A percentile compares a stretch with the other conserved stretches of the same genome.
These are phyloP conservation scores for Sphaerulina musiva DNA, from an alignment of 2,329 filamentous ascomycete genomes.

Conservation along the genomic window DNA sequence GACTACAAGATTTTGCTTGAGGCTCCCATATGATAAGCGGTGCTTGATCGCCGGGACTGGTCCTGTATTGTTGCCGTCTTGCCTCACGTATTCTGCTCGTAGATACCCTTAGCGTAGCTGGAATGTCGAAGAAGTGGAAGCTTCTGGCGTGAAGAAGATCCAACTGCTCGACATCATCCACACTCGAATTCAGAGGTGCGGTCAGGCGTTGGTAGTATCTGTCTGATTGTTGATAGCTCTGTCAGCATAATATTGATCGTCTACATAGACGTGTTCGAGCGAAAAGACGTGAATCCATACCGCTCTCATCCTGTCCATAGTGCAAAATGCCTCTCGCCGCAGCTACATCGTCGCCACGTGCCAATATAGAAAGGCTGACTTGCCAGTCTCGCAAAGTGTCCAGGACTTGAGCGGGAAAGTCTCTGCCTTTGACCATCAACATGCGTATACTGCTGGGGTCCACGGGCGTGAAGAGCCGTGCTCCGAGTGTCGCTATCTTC, in stretches of 20 bases:
- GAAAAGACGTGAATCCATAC: conserved; percentile 3
- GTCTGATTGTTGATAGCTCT: conserved; percentile 7
- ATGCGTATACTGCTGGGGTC: conserved; percentile 16
- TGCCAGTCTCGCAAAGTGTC: conserved; percentile 20
- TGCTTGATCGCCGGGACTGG: background rate
- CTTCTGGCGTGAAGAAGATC: conserved; percentile 5
- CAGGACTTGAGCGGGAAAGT: conserved; percentile 20
- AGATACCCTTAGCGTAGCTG: conserved; percentile 15
- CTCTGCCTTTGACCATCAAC: conserved; percentile 20
- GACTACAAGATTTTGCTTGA: conserved; percentile 25
- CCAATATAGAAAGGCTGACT: conserved; percentile 17
- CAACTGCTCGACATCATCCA: conserved; percentile 11
- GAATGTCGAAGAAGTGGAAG: conserved; percentile 28
- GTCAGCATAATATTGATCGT: background rate
- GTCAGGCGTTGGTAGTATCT: conserved; percentile 24
- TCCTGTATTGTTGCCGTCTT: background rate
- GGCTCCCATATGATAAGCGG: conserved; percentile 28
- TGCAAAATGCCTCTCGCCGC: conserved; percentile 24
- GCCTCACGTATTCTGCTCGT: conserved; percentile 5
- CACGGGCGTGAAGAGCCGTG: conserved; percentile 16
- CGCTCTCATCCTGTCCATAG: conserved; percentile 19
- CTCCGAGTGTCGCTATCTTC: conserved; percentile 22
- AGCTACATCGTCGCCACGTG: conserved; percentile 12
- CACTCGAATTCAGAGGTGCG: conserved; percentile 18
- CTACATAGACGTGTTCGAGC: background rate